Conservation (phyloP, 768 basidiomycete genomes). For the Suillus lakei region DNA sequence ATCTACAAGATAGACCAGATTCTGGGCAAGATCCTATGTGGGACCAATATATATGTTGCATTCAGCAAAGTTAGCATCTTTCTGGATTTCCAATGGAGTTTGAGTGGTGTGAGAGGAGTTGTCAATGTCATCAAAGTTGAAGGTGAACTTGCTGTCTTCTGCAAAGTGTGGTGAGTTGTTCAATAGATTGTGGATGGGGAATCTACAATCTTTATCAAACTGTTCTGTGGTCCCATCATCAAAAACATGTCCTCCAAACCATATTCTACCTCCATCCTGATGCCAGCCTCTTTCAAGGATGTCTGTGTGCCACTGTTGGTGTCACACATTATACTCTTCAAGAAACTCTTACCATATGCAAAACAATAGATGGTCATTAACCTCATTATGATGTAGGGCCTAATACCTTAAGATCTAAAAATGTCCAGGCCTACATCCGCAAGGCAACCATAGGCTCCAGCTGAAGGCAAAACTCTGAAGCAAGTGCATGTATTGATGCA, state of each 20-base stretch:
- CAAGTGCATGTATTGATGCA: slow-evolving; percentile 14
- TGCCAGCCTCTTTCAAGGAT: background rate
- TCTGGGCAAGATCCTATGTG: slow-evolving; percentile 35
- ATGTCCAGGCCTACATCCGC: slow-evolving; percentile 14
- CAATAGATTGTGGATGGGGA: slow-evolving; percentile 29
- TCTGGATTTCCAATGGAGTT: slow-evolving; percentile 15
- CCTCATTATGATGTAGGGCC: slow-evolving; percentile 10
- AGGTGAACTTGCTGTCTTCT: slow-evolving; percentile 24
- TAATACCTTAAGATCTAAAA: background rate
- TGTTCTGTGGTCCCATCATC: slow-evolving; percentile 27
- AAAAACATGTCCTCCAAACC: slow-evolving; percentile 31
- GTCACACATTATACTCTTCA: background rate
- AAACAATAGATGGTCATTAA: slow-evolving; percentile 10
- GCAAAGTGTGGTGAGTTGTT: slow-evolving; percentile 17
- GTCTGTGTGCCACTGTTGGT: background rate
- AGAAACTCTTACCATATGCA: slow-evolving; percentile 10
- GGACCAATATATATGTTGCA: slow-evolving; percentile 35
- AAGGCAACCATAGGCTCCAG: slow-evolving; percentile 12
- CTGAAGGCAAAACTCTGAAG: slow-evolving; percentile 12
- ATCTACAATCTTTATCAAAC: slow-evolving; percentile 37
- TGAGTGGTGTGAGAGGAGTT: slow-evolving; percentile 29
- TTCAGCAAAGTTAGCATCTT: slow-evolving; percentile 31
- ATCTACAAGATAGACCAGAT: background rate
- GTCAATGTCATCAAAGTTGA: slow-evolving; percentile 41
- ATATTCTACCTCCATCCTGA: slow-evolving; percentile 19